A percentile compares a stretch with the other conserved stretches of the same genome.
These are phyloP conservation scores for Aspergillus hiratsukae DNA, from an alignment of 2,329 filamentous ascomycete species.

Conservation along the genomic window DNA sequence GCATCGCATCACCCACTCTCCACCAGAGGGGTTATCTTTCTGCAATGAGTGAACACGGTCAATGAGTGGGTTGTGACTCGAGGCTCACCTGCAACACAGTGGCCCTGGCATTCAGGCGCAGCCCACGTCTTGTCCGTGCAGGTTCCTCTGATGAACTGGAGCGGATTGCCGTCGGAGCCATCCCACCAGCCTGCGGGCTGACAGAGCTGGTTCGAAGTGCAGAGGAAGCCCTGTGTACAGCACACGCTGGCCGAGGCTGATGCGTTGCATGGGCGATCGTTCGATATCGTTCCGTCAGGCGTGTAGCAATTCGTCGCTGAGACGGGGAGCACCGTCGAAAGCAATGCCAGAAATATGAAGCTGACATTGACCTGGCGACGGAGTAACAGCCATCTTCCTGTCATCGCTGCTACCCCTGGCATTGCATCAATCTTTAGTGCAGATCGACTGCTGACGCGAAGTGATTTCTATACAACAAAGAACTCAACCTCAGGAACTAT, in stretches of 20 bases:
- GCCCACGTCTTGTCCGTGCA: constrained; percentile 5
- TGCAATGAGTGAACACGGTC: no score
- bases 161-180: not conserved
- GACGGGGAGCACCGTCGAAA: not conserved
- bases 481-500: not conserved
- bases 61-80: not conserved
- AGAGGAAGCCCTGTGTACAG: constrained; percentile 4
- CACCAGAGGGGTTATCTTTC: not conserved
- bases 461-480: not conserved
- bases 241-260: constrained; percentile 2
- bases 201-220: constrained; percentile 2
- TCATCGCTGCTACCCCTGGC: not conserved
- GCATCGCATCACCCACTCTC: constrained; percentile 4
- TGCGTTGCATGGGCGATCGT: constrained; percentile 2
- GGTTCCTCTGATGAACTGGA: constrained; percentile 4
- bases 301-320: constrained; percentile 3
- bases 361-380: not conserved
- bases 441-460: not conserved
- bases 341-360: not conserved
- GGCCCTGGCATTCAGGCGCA: not conserved
- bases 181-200: constrained; percentile 3
- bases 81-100: constrained; percentile 5
- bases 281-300: constrained; percentile 1
- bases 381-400: not conserved
- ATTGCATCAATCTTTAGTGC: not conserved